Percentiles rank a stretch among this genome's conserved stretches.
These are phyloP conservation scores for Torulaspora microellipsoides DNA, from an alignment of 805 yeast genomes.

Conservation along the genomic window DNA sequence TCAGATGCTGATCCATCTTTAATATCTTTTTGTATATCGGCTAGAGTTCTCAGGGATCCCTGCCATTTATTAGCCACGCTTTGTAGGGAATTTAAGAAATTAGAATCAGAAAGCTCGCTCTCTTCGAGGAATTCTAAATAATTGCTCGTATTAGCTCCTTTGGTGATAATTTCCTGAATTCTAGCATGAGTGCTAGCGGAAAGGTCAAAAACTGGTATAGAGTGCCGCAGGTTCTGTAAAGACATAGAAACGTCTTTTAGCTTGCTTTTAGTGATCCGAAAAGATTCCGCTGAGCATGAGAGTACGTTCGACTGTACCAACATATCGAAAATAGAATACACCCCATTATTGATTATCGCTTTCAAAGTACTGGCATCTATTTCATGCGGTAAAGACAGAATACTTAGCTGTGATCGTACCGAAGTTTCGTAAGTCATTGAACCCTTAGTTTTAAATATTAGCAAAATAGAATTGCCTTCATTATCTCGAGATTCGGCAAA, in stretches of 20 bases:
- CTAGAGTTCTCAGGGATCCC: conserved; percentile 52
- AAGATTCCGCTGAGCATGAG: conserved; percentile 29
- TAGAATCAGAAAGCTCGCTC: conserved; percentile 44
- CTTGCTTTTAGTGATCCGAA: conserved; percentile 52
- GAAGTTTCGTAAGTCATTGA: conserved; percentile 20
- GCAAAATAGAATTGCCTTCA: neutral
- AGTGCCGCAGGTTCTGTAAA: conserved; percentile 61
- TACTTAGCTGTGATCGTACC: conserved; percentile 35
- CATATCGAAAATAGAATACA: conserved; percentile 66
- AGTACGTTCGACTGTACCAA: conserved; percentile 17
- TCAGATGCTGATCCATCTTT: conserved; percentile 53
- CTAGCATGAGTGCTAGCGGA: conserved; percentile 47
- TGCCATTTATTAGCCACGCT: conserved; percentile 71
- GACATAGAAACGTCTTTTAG: conserved; percentile 65
- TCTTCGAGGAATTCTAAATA: conserved; percentile 34
- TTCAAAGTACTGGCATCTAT: conserved; percentile 47
- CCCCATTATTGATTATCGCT: conserved; percentile 55
- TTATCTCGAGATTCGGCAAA: neutral
- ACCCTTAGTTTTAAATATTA: conserved; percentile 42
- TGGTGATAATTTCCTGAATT: conserved; percentile 39
- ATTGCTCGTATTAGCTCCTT: conserved; percentile 31
- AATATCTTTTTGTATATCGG: conserved; percentile 41
- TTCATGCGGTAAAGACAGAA: conserved; percentile 34
- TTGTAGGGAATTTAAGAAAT: conserved; percentile 65
- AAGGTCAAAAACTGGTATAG: conserved; percentile 65